Percentiles rank a stretch among this genome's conserved stretches.
Conservation (phyloP, 1,139 yeast species). For the Pichia sp. region DNA sequence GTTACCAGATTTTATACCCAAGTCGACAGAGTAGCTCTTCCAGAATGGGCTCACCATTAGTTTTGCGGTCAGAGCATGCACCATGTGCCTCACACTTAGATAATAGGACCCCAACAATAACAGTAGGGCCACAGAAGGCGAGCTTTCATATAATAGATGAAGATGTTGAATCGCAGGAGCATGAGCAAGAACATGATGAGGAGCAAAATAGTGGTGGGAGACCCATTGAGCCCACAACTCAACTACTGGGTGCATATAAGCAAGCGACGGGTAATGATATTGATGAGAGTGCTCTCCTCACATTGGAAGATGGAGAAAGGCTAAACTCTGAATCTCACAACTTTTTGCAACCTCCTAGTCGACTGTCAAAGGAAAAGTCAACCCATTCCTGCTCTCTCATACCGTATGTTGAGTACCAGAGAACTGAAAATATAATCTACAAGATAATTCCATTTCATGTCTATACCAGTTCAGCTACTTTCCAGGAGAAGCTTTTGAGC, state of each 20-base stretch:
- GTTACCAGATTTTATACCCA: slow-evolving; percentile 7
- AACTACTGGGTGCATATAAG: no score
- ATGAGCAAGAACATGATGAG: no score
- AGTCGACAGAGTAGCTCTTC: neutral
- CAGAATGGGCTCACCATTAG: neutral
- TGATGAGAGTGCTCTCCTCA: no score
- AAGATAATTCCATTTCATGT: slow-evolving; percentile 22
- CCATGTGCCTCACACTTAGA: neutral
- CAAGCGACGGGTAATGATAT: no score
- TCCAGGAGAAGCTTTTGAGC: slow-evolving; percentile 16
- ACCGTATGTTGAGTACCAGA: slow-evolving; percentile 11
- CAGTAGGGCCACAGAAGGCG: slow-evolving; percentile 2
- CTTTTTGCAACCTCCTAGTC: no score
- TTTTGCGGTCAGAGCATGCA: neutral
- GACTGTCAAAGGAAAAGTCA: slow-evolving; percentile 1
- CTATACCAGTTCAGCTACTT: slow-evolving; percentile 7
- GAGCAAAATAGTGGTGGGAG: no score
- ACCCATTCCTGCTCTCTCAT: slow-evolving; percentile 5
- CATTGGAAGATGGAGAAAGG: no score
- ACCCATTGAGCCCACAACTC: no score
- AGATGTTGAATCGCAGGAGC: neutral
- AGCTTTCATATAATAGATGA: neutral
- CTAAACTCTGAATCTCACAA: no score
- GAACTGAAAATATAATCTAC: slow-evolving; percentile 6
- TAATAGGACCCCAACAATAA: neutral